A percentile compares a stretch with the other conserved stretches of the same genome.
Conservation (phyloP, 306 rosid species). For the Lotus japonicus region DNA sequence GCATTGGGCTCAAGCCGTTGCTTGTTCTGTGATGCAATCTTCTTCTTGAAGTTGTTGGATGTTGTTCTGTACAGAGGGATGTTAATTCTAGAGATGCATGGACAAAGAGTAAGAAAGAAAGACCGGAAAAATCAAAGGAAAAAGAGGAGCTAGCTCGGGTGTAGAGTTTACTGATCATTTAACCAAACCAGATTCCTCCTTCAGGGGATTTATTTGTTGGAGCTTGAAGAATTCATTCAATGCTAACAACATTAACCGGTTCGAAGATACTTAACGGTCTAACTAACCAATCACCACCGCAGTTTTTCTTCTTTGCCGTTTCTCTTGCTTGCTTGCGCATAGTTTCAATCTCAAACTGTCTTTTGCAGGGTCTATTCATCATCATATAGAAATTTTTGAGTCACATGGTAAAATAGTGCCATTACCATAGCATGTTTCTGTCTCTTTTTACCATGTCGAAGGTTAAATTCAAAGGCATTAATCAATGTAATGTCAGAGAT, state of each 20-base stretch:
- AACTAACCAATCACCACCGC: no score
- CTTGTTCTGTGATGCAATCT: slow-evolving; percentile 89
- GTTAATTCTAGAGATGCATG: slow-evolving; percentile 6
- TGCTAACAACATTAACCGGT: no score
- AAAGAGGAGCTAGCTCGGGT: not conserved
- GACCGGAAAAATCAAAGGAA: not conserved
- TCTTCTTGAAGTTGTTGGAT: slow-evolving; percentile 25
- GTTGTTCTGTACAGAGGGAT: slow-evolving; percentile 19
- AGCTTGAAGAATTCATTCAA: not conserved
- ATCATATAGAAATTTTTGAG: not conserved
- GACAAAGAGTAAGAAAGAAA: slow-evolving; percentile 18
- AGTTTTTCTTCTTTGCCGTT: no score
- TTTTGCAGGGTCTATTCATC: not conserved
- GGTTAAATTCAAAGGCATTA: not conserved
- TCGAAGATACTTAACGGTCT: no score
- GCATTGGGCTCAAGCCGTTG: slow-evolving; percentile 99
- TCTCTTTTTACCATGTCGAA: not conserved
- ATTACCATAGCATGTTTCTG: not conserved
- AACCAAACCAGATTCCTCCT: not conserved
- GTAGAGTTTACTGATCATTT: not conserved
- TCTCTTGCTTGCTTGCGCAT: not conserved
- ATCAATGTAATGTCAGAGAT: not conserved
- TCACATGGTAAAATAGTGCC: not conserved
- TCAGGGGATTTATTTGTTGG: not conserved
- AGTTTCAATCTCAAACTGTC: not conserved